Base-by-base conservation (phyloP, 2,329 filamentous ascomycete species). In the Xylaria sp. region DNA sequence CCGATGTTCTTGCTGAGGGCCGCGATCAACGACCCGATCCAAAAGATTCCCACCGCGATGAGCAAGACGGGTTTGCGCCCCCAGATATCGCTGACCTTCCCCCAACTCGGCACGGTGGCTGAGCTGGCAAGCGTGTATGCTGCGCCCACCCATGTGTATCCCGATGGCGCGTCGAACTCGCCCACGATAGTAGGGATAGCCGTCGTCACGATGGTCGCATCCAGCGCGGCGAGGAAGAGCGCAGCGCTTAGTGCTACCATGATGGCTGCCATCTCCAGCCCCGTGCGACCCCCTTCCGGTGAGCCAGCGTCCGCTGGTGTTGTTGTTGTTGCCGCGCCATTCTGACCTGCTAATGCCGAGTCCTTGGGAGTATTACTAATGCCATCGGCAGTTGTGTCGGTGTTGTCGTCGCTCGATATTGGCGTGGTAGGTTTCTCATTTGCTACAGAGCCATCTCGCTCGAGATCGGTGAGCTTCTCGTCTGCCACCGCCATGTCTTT, bases 121-220 rank as follows among this genome's bases (percentile, higher is more conserved):
- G 91, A 89, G 75, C 89, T 90, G 63, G 89, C 90, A 12, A 94
- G 86, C 7, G 93, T 83, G 75, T 92, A 95, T 2, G 91, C 88
- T 43, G 87, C 89, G 15, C 92, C 92, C 69, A 95, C 90, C 93
- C 92, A 94, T 60, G 90, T 87, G 79, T 94, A 94, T 28, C 91
- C 91, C 18, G 86, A 82, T 3, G 87, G 87, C 6, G 91, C 91
- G 52, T 88, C 76, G 68, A 94, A 87, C 67, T 91, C 83, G 39
- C 80, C 79, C 5, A 87, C 84, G 70, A 93, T 92, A 15, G 88
- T 89, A 0, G 90, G 90, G 5, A 91, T 83, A 6, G 90, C 88
- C 0, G 90, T 91, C 12, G 90, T 85, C 72, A 92, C 83, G 75
- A 91, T 90, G 34, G 89, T 91, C 60, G 84, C 80, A 73, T 88